A percentile compares a stretch with the other conserved stretches of the same genome.
phyloP scores from a whole-genome alignment of 176 grass and related monocot genomes.

The Alopecurus myosuroides region DNA sequence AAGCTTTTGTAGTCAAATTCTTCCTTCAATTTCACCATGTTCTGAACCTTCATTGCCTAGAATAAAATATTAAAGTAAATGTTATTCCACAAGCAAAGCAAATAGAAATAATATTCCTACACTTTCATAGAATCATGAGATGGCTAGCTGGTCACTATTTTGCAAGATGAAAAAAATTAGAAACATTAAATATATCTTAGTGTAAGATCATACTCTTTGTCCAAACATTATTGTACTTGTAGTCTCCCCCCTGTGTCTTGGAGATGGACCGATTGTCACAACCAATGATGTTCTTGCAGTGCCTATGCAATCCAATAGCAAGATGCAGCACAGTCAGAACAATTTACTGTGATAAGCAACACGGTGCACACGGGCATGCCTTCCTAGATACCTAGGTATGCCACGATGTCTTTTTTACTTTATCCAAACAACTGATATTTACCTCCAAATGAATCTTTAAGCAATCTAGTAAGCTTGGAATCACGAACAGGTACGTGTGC shows the following conservation, averaged over 20 bases:
- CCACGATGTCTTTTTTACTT: neutral
- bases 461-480: conserved; percentile 98
- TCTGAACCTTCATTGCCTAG: conserved; percentile 99
- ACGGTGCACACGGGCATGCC: neutral
- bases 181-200: conserved; percentile 13
- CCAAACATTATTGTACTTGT: conserved; percentile 99
- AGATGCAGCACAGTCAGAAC: conserved; percentile 27
- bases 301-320: conserved; percentile 59
- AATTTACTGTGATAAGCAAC: conserved; percentile 8
- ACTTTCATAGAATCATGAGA: neutral
- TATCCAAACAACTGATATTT: neutral
- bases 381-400: neutral
- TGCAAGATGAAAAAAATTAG: neutral
- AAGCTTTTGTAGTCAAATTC: conserved; percentile 99
- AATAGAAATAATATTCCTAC: neutral
- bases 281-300: conserved; percentile 98
- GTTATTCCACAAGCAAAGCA: neutral
- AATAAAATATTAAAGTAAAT: conserved; percentile 22
- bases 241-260: conserved; percentile 95
- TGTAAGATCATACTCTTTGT: conserved; percentile 71
- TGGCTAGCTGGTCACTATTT: neutral
- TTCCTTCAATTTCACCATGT: conserved; percentile 99
- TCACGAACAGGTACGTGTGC: conserved; percentile 94
- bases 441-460: conserved; percentile 99
- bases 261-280: conserved; percentile 98